Evolutionary conservation across 441 rosid species (phyloP).

Genomic region (Pelargonium exstipulatum): DNA sequence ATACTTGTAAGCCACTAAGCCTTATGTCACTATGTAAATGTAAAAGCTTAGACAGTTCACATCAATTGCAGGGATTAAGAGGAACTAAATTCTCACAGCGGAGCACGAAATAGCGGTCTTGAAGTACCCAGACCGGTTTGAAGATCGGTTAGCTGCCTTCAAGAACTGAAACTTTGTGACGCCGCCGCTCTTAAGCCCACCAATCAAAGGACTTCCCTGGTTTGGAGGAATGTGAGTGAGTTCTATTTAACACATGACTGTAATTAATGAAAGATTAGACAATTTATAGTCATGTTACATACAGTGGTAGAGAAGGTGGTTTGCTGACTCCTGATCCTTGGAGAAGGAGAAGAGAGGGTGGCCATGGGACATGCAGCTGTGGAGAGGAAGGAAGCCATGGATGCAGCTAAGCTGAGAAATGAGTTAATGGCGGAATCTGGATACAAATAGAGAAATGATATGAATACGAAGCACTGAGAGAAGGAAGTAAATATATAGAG

Average conservation of each 20-base stretch:
- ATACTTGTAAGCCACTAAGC: not conserved
- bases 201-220: conserved; percentile 35
- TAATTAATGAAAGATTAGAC: no score
- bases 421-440: not conserved
- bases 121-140: conserved; percentile 28
- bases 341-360: conserved; percentile 18
- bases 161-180: conserved; percentile 27
- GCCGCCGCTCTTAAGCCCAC: conserved; percentile 24
- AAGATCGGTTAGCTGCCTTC: conserved; percentile 23
- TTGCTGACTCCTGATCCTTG: conserved; percentile 21
- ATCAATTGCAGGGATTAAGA: not conserved
- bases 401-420: conserved; percentile 6
- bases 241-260: not conserved
- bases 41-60: not conserved
- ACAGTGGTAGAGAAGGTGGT: conserved; percentile 33
- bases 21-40: not conserved
- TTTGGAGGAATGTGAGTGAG: conserved; percentile 7
- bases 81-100: conserved; percentile 28
- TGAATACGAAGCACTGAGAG: not conserved
- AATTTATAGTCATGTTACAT: conserved; percentile 1
- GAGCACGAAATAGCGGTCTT: conserved; percentile 41
- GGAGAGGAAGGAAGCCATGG: conserved; percentile 39
- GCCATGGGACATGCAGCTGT: conserved; percentile 25
- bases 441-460: not conserved
- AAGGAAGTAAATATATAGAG: not conserved